phyloP scores from a whole-genome alignment of 2,329 filamentous ascomycete genomes.

The Neonectria neomacrospora region DNA sequence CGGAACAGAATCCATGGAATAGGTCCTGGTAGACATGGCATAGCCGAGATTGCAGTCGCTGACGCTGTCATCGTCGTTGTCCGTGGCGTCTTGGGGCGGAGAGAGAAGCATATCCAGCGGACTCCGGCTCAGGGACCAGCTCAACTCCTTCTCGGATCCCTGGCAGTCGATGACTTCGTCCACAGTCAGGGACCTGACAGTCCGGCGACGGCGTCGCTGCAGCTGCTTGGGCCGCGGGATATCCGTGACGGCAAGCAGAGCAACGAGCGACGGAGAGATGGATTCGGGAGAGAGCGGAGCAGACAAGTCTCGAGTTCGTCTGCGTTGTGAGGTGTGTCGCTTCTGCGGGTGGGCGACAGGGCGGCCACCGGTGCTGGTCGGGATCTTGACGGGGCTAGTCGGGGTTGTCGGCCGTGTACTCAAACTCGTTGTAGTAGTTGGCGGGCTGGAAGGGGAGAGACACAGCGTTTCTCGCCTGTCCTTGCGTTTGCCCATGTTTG shows the following conservation, averaged over 20 bases:
- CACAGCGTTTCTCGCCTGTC: slow-evolving; percentile 44
- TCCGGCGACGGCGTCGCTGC: slow-evolving; percentile 47
- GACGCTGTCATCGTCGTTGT: slow-evolving; percentile 60
- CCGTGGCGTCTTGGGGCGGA: slow-evolving; percentile 67
- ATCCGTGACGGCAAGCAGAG: slow-evolving; percentile 69
- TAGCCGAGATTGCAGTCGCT: slow-evolving; percentile 66
- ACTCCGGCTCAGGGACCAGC: slow-evolving; percentile 62
- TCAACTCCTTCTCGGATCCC: slow-evolving; percentile 68
- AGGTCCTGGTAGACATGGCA: slow-evolving; percentile 63
- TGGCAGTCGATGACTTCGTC: slow-evolving; percentile 66
- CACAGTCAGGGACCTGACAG: slow-evolving; percentile 58
- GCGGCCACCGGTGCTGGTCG: slow-evolving; percentile 55
- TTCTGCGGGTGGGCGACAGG: slow-evolving; percentile 51
- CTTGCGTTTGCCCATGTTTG: slow-evolving; percentile 51
- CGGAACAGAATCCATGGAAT: slow-evolving; percentile 70
- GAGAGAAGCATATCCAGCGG: slow-evolving; percentile 70
- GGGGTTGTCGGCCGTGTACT: slow-evolving; percentile 48
- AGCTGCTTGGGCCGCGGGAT: slow-evolving; percentile 63
- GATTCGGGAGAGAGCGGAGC: slow-evolving; percentile 65
- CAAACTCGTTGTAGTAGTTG: slow-evolving; percentile 43
- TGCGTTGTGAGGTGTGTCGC: slow-evolving; percentile 52
- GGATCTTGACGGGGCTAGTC: slow-evolving; percentile 67
- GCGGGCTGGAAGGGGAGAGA: slow-evolving; percentile 45
- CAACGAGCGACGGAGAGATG: slow-evolving; percentile 69
- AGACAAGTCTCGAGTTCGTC: slow-evolving; percentile 55